Conservation (phyloP, 176 grass and related monocot genomes). For the Metroxylon sagu region DNA sequence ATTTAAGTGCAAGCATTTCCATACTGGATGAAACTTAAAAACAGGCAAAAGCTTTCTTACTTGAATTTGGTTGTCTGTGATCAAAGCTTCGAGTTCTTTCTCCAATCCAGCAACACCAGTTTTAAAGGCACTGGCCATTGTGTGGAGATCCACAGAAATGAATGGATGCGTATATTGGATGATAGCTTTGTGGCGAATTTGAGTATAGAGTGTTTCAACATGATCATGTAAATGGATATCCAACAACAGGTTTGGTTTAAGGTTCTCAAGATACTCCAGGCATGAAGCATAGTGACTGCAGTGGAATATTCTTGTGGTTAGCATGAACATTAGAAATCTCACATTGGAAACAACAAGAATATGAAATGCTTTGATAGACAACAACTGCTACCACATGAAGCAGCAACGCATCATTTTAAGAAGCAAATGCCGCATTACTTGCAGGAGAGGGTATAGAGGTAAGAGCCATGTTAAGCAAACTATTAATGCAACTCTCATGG, state of each 20-base stretch:
- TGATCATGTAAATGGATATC: slow-evolving; percentile 26
- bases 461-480: too few relatives aligned
- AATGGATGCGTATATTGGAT: slow-evolving; percentile 94
- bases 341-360: too few relatives aligned
- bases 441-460: too few relatives aligned
- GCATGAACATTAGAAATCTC: background rate
- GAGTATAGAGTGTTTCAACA: slow-evolving; percentile 15
- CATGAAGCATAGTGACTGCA: slow-evolving; percentile 20
- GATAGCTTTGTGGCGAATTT: slow-evolving; percentile 46
- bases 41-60: slow-evolving; percentile 20
- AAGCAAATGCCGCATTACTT: too few relatives aligned
- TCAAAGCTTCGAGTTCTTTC: slow-evolving; percentile 87
- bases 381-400: too few relatives aligned
- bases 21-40: too few relatives aligned
- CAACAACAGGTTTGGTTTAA: slow-evolving; percentile 18
- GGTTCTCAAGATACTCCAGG: slow-evolving; percentile 23
- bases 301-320: slow-evolving; percentile 16
- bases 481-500: too few relatives aligned
- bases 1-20: too few relatives aligned
- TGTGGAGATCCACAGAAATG: slow-evolving; percentile 88
- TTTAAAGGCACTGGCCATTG: slow-evolving; percentile 85
- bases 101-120: slow-evolving; percentile 61
- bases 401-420: too few relatives aligned
- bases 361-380: too few relatives aligned
- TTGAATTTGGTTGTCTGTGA: slow-evolving; percentile 82